Conservation (phyloP, 495 filamentous ascomycete species). For the Xylaria grammica region DNA sequence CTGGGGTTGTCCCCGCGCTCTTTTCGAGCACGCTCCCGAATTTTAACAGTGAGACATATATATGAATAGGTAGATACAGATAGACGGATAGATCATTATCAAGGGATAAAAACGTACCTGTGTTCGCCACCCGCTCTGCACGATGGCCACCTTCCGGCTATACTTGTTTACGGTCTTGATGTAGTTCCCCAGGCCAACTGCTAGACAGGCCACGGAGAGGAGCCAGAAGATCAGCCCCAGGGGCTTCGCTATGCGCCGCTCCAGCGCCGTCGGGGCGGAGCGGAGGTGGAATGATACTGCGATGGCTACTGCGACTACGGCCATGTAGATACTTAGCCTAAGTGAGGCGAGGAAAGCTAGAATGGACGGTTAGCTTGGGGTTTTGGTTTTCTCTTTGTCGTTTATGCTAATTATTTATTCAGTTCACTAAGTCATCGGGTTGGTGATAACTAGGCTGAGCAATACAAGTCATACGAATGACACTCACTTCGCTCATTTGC, state of each 20-base stretch:
- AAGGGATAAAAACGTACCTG: slow-evolving; percentile 47
- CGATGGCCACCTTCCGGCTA: slow-evolving; percentile 74
- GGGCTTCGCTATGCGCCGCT: slow-evolving; percentile 78
- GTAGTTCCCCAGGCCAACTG: slow-evolving; percentile 83
- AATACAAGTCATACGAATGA: too few relatives aligned
- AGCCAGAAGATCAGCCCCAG: slow-evolving; percentile 90
- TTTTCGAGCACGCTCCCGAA: too few relatives aligned
- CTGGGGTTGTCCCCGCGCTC: too few relatives aligned
- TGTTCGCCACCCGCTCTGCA: slow-evolving; percentile 94
- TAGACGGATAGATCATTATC: not conserved
- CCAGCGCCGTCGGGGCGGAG: slow-evolving; percentile 67
- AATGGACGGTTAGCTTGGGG: not conserved
- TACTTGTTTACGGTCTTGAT: slow-evolving; percentile 87
- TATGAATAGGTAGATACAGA: not conserved
- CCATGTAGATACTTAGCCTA: slow-evolving; percentile 87
- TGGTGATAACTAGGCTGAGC: not conserved
- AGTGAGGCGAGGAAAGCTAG: slow-evolving; percentile 90
- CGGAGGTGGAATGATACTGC: slow-evolving; percentile 92
- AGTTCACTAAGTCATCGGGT: not conserved
- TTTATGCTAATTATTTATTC: not conserved
- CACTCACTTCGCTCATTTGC: slow-evolving; percentile 75
- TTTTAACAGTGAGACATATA: too few relatives aligned
- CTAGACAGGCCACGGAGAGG: slow-evolving; percentile 74
- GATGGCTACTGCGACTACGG: slow-evolving; percentile 87
- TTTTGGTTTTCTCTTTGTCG: not conserved